Evolutionary conservation across 2,329 filamentous ascomycete species (phyloP), one percentile per base, ranked within the genome.

Genomic region (Cercospora sp.): DNA sequence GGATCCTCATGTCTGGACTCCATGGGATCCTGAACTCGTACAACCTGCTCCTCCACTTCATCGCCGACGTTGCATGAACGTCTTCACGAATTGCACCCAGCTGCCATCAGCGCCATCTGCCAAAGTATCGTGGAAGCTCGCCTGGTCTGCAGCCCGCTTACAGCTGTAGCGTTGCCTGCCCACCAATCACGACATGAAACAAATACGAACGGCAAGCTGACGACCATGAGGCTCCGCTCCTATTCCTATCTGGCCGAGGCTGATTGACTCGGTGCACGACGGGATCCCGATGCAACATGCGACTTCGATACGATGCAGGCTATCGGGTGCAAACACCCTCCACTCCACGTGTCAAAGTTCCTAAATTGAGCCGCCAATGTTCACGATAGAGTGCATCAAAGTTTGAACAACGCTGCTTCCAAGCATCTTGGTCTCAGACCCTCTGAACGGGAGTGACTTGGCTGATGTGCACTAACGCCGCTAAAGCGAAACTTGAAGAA

Each of bases 201-300:
- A 43, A 49, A 63, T 53, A 63, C 61, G 43, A 63, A 49, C 28
- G 28, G 28, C 57, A 49, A 32, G 61, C 61, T 63, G 61, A 63
- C 60, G 60, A 21, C 60, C 18, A 16, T 37, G 34, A 63, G 40
- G 60, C 40, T 51, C 40, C 60, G 60, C 40, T 51, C 43, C 43
- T 53, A 63, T 63, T 63, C 24, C 16, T 34, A 18, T 49, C 61
- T 32, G 61, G 26, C 61, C 61, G 61, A 63, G 61, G 24, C 43
- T 60, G 18, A 16, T 51, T 24, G 61, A 51, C 26, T 30, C 28
- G 61, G 21, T 30, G 24, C 30, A 53, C 21, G 45, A 51, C 45
- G 45, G 45, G 45, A 51, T 51, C 18, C 45, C 45, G 45, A 32
- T 63, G 61, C 28, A 21, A 63, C 61, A 55, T 63, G 61, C 43